Percentiles rank a stretch among this genome's conserved stretches.
Conservation (phyloP, 306 rosid genomes). For the Gastrolobium bilobum region DNA sequence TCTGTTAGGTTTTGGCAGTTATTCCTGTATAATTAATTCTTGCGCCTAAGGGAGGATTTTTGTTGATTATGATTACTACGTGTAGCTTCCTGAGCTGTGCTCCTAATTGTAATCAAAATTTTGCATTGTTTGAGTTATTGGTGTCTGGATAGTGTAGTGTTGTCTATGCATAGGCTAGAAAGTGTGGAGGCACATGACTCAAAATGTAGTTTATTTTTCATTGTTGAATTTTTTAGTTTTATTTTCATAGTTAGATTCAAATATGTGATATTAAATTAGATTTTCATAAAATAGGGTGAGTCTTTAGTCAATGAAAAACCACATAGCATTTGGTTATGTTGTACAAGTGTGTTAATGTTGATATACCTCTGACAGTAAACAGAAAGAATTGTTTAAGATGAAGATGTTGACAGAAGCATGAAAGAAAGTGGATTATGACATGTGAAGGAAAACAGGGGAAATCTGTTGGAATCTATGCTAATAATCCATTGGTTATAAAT, state of each 20-base stretch:
- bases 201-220: not conserved
- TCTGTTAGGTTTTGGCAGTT: conserved; percentile 27
- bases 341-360: not conserved
- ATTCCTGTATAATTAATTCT: not conserved
- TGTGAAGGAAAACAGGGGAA: not conserved
- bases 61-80: not conserved
- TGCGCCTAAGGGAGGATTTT: not conserved
- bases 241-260: not conserved
- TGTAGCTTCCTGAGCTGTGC: not conserved
- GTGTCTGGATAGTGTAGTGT: not conserved
- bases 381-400: no score
- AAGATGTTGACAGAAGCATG: not conserved
- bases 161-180: not conserved
- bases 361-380: no score
- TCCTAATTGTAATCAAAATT: not conserved
- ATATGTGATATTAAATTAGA: not conserved
- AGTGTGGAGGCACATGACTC: not conserved
- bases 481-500: no score
- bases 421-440: conserved; percentile 2
- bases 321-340: not conserved
- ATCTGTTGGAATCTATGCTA: no score
- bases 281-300: not conserved
- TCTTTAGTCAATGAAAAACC: not conserved
- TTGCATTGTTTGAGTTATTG: not conserved
- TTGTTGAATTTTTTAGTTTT: not conserved